Conservation (phyloP, 1,139 yeast species). For the Magnusiomyces suaveolens region DNA sequence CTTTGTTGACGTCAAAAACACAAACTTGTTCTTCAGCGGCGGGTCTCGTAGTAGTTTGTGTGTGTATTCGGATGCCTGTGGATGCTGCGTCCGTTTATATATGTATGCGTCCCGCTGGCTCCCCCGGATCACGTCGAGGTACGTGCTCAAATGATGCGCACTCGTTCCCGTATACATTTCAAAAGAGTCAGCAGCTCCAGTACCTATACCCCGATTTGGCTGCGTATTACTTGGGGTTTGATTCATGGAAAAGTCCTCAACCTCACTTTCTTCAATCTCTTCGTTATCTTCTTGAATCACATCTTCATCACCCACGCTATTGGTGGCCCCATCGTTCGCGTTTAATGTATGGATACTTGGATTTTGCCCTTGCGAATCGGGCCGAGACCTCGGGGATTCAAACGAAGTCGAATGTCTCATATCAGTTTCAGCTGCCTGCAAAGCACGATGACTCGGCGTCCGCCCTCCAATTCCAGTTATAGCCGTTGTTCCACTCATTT, state of each 20-base stretch:
- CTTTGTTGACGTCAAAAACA: conserved; percentile 31
- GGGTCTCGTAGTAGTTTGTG: conserved; percentile 36
- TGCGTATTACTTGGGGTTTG: not conserved
- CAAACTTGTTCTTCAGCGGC: conserved; percentile 43
- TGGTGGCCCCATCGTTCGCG: not conserved
- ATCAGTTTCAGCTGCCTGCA: not conserved
- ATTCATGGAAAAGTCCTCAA: not conserved
- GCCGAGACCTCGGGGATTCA: not conserved
- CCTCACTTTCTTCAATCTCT: not conserved
- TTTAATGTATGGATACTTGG: not conserved
- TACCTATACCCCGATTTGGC: not conserved
- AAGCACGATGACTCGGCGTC: not conserved
- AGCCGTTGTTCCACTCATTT: not conserved
- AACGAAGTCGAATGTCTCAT: not conserved
- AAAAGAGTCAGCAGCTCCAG: not conserved
- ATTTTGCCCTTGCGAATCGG: not conserved
- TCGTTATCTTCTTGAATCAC: not conserved
- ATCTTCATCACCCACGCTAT: not conserved
- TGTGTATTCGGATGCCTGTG: conserved; percentile 16
- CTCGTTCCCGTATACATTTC: not conserved
- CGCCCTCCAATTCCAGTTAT: not conserved
- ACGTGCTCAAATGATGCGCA: not conserved
- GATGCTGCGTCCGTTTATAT: conserved; percentile 4
- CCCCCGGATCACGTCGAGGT: not conserved
- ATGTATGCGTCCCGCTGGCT: conserved; percentile 4